Base-by-base conservation (phyloP, 164 flowering plant species). In the Warburgia ugandensis region DNA sequence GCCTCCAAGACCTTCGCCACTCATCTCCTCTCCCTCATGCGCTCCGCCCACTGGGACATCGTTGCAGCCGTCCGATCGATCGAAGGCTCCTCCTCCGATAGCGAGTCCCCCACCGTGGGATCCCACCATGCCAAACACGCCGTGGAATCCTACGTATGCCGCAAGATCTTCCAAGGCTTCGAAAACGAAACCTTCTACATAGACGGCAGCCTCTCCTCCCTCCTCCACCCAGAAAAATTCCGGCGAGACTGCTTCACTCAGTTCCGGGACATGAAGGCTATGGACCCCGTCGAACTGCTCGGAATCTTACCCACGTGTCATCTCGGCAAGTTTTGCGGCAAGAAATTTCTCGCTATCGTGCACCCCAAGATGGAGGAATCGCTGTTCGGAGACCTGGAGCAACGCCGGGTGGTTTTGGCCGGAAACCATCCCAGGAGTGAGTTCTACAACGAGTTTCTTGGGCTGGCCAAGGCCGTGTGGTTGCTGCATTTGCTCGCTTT, bases 361-460 rank as follows among this genome's bases (percentile, higher is more conserved):
- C 94, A 83, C 66, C 89, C 91, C 1, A 85, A 87, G 52, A 87
- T 87, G 98, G 98, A 92, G 64, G 94, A 83, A 58, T 87, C 98
- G 1, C 57, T 92, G 55, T 88, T 92, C 29, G 95, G 95, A n/a
- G 59, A 82, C 48, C 32, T 77, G 66, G 96, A 84, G 50, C 99
- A 88, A 58, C 72, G 69, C 26, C 52, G 64, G 23, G 74, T 62
- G 52, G 75, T 88, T 29, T 11, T 65, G 33, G 85, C 69, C 11
- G 96, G 95, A 4, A 69, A 58, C 49, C 96, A 86, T 52, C 99
- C 96, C 0, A 67, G 95, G 69, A 92, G 69, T 52, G 68, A 68
- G 64, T 92, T 87, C 48, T 92, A 87, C 29, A 65, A 75, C 1
- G 81, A 72, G 64, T 88, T 88, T 52, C 56, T 88, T 65, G 68